Conservation (phyloP, 2,329 filamentous ascomycete genomes). For the Pseudofabraea citricarpa region DNA sequence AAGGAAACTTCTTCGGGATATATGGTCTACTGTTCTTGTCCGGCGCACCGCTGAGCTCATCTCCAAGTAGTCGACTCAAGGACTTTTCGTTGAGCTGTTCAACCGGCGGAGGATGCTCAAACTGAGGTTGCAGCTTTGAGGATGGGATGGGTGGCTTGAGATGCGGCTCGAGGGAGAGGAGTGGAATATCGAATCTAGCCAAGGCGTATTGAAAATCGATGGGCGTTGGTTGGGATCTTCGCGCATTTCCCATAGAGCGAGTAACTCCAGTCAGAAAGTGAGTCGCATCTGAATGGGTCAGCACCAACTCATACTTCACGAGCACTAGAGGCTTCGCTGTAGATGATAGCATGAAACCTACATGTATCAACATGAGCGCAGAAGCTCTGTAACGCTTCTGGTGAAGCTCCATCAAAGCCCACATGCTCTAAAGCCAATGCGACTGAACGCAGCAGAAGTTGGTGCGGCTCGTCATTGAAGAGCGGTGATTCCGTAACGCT, state of each 20-base stretch:
- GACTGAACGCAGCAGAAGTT: constrained; percentile 47
- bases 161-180: constrained; percentile 50
- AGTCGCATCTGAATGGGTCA: constrained; percentile 24
- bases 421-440: constrained; percentile 51
- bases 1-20: constrained; percentile 54
- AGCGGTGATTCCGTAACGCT: constrained; percentile 6
- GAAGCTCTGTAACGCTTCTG: constrained; percentile 55
- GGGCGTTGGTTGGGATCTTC: constrained; percentile 47
- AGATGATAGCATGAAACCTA: constrained; percentile 30
- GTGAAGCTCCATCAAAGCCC: constrained; percentile 50
- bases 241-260: constrained; percentile 26
- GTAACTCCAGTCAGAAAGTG: constrained; percentile 25
- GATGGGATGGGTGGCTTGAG: constrained; percentile 46
- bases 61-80: constrained; percentile 32
- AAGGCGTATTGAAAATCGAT: constrained; percentile 53
- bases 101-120: constrained; percentile 27
- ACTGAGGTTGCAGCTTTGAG: constrained; percentile 25
- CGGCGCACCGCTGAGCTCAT: constrained; percentile 51
- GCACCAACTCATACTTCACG: too few relatives aligned
- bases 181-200: constrained; percentile 44
- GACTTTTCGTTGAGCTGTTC: constrained; percentile 38
- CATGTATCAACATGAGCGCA: constrained; percentile 52
- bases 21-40: constrained; percentile 52
- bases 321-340: too few relatives aligned
- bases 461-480: constrained; percentile 24